These are phyloP conservation scores for Fusarium longipes DNA, from an alignment of 2,329 filamentous ascomycete species.

Conservation along the genomic window DNA sequence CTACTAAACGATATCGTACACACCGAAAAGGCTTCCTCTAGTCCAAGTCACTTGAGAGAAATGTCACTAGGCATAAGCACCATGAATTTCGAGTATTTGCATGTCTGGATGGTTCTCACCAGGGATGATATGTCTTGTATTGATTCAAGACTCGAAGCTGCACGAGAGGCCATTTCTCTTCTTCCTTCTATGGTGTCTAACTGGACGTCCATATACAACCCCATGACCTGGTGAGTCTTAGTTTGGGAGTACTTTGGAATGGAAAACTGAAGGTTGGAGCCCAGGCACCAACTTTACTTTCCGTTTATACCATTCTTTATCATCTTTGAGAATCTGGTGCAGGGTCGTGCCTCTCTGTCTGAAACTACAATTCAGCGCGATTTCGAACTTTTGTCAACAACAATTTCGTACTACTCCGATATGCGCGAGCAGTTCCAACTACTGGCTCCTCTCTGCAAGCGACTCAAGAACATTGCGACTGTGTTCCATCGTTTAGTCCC, in stretches of 20 bases:
- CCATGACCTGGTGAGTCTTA: constrained; percentile 7
- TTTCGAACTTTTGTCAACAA: background rate
- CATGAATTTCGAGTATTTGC: constrained; percentile 6
- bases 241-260: rapidly evolving
- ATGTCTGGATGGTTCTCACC: background rate
- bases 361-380: background rate
- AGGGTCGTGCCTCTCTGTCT: background rate
- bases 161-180: background rate
- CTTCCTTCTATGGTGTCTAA: constrained; percentile 14
- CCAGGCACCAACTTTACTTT: constrained; percentile 17
- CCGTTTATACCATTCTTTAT: constrained; percentile 25
- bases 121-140: background rate
- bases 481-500: background rate
- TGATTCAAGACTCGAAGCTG: background rate
- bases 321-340: background rate
- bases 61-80: constrained; percentile 15
- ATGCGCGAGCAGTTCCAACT: background rate
- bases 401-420: background rate
- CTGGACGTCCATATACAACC: constrained; percentile 11
- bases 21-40: background rate
- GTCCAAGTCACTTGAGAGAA: background rate
- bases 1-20: background rate
- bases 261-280: rapidly evolving
- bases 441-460: background rate
- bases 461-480: background rate